A percentile compares a stretch with the other conserved stretches of the same genome.
Conservation (phyloP, 2,329 filamentous ascomycete genomes). For the Mycosphaerelloides madeirae region DNA sequence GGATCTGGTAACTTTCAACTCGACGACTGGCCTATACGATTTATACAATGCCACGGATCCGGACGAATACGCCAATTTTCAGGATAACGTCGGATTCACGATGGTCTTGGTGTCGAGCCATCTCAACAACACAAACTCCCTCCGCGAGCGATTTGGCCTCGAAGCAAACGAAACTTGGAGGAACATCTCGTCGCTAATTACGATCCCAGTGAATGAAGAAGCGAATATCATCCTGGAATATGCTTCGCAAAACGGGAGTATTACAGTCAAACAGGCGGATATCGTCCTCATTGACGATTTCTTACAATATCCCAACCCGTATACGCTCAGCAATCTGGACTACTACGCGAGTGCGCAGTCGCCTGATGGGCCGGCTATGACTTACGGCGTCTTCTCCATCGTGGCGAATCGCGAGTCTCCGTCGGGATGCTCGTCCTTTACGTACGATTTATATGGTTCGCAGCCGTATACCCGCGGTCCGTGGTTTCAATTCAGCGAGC, state of each 20-base stretch:
- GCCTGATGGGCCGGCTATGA: conserved; percentile 66
- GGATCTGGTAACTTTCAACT: conserved; percentile 57
- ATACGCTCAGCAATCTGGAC: conserved; percentile 56
- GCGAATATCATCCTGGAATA: conserved; percentile 62
- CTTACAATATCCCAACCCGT: conserved; percentile 55
- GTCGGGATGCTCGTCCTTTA: conserved; percentile 64
- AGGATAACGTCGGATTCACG: conserved; percentile 66
- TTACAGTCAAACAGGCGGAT: conserved; percentile 66
- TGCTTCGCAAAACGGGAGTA: conserved; percentile 60
- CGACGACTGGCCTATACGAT: conserved; percentile 47
- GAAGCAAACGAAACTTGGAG: conserved; percentile 55
- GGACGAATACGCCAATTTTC: conserved; percentile 62
- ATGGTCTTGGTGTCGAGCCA: conserved; percentile 58
- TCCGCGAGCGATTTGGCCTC: conserved; percentile 53
- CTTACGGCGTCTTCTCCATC: conserved; percentile 65
- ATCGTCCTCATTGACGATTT: conserved; percentile 64
- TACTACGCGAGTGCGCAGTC: conserved; percentile 68
- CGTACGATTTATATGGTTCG: conserved; percentile 60
- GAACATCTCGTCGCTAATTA: conserved; percentile 53
- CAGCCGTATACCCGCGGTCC: conserved; percentile 62
- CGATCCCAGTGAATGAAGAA: conserved; percentile 48
- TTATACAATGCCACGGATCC: conserved; percentile 67
- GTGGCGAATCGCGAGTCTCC: conserved; percentile 61
- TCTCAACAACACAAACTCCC: conserved; percentile 53
- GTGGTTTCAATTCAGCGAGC: conserved; percentile 68